Percentiles rank a stretch among this genome's conserved stretches.
Conservation (phyloP, 768 basidiomycete genomes). For the Stropharia rugosoannulata region DNA sequence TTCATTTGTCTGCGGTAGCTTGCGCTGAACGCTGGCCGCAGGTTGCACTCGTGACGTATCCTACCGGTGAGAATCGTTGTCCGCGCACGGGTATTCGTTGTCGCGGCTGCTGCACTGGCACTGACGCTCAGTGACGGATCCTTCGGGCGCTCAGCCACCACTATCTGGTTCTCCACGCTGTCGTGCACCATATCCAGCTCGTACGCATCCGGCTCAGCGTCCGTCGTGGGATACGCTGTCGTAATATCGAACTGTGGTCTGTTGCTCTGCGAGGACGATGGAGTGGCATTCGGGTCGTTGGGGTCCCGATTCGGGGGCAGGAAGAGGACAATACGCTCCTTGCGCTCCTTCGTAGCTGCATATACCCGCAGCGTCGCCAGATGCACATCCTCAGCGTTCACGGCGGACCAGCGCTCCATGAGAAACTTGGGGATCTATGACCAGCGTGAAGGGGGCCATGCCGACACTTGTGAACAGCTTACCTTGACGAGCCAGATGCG, state of each 20-base stretch:
- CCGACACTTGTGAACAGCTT: slow-evolving; percentile 16
- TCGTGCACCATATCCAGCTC: slow-evolving; percentile 89
- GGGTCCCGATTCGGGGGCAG: slow-evolving; percentile 59
- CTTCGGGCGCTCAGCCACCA: slow-evolving; percentile 81
- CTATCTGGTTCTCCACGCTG: slow-evolving; percentile 80
- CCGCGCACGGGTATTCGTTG: slow-evolving; percentile 59
- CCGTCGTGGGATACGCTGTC: slow-evolving; percentile 29
- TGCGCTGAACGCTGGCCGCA: slow-evolving; percentile 67
- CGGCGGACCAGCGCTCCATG: slow-evolving; percentile 81
- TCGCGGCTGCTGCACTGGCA: slow-evolving; percentile 35
- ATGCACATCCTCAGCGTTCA: slow-evolving; percentile 72
- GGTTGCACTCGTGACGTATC: slow-evolving; percentile 78
- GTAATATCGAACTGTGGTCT: slow-evolving; percentile 37
- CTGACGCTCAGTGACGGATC: slow-evolving; percentile 42
- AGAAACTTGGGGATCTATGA: slow-evolving; percentile 81
- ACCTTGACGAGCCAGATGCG: slow-evolving; percentile 89
- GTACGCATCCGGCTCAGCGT: slow-evolving; percentile 66
- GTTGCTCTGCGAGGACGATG: slow-evolving; percentile 23
- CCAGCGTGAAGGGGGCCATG: not conserved
- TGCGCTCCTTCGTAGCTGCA: slow-evolving; percentile 35
- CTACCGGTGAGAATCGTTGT: slow-evolving; percentile 79
- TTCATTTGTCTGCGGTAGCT: slow-evolving; percentile 73
- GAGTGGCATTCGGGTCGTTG: slow-evolving; percentile 20
- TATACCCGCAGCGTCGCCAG: slow-evolving; percentile 88
- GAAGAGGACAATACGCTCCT: slow-evolving; percentile 65